Conservation (phyloP, 257 asterid species). For the Leonotis leonurus region DNA sequence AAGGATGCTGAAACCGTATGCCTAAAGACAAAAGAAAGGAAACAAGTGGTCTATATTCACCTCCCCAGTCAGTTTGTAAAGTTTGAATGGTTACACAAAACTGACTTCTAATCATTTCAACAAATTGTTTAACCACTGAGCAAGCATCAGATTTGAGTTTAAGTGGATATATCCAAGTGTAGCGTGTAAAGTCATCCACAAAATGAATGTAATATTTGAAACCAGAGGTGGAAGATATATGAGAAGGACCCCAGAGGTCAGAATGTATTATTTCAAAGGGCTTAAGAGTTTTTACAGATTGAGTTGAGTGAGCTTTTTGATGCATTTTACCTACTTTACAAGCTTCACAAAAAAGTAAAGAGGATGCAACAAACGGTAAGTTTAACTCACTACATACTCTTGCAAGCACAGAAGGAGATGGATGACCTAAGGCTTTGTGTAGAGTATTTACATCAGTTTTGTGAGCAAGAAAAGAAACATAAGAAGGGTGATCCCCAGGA, state of each 20-base stretch:
- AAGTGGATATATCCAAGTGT: not conserved
- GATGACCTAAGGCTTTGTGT: too few relatives aligned
- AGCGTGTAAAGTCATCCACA: not conserved
- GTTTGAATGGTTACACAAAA: not conserved
- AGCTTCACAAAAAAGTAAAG: not conserved
- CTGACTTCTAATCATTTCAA: not conserved
- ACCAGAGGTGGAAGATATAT: not conserved
- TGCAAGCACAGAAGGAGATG: too few relatives aligned
- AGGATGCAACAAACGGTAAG: too few relatives aligned
- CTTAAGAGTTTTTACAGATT: not conserved
- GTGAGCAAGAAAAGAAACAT: too few relatives aligned
- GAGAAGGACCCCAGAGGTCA: not conserved
- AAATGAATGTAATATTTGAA: not conserved
- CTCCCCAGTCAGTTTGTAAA: not conserved
- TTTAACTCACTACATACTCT: too few relatives aligned
- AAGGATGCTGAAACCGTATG: not conserved
- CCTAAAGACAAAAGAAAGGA: not conserved
- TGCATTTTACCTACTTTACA: not conserved
- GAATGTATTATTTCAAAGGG: not conserved
- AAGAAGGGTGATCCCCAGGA: too few relatives aligned
- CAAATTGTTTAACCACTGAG: not conserved
- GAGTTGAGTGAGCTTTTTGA: not conserved
- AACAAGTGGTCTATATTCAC: not conserved
- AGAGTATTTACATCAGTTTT: too few relatives aligned
- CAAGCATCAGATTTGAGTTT: not conserved